Evolutionary conservation across 176 grass and related monocot genomes (phyloP).

Genomic region (Zoysia japonica): DNA sequence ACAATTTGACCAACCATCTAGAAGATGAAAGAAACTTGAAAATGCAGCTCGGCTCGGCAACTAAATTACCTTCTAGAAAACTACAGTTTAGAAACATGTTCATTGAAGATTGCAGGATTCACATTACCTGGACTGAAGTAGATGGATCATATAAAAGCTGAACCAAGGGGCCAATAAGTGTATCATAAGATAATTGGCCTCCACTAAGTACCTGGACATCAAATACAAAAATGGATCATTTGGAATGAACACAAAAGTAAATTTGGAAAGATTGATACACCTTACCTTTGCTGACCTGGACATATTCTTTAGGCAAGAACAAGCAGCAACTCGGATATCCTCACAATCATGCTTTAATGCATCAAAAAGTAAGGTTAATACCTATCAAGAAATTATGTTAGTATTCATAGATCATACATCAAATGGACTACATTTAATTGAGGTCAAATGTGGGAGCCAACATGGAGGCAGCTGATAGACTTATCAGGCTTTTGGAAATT

Average conservation of each 20-base stretch:
- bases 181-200: conserved; percentile 75
- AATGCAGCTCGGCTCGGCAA: background rate
- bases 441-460: background rate
- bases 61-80: conserved; percentile 10
- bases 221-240: conserved; percentile 37
- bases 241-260: conserved; percentile 28
- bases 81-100: background rate
- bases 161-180: conserved; percentile 59
- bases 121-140: conserved; percentile 79
- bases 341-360: conserved; percentile 76
- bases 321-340: conserved; percentile 88
- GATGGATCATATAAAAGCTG: conserved; percentile 83
- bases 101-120: conserved; percentile 29
- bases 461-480: conserved; percentile 4
- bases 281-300: conserved; percentile 88
- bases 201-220: conserved; percentile 83
- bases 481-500: conserved; percentile 8
- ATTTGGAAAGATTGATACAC: conserved; percentile 23
- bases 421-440: background rate
- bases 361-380: conserved; percentile 74
- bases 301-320: conserved; percentile 90
- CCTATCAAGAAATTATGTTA: conserved; percentile 47
- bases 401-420: conserved; percentile 23
- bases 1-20: background rate
- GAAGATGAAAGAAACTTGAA: conserved; percentile 29